These are phyloP conservation scores for Kwoniella europaea DNA, from an alignment of 768 basidiomycete species.

Conservation along the genomic window DNA sequence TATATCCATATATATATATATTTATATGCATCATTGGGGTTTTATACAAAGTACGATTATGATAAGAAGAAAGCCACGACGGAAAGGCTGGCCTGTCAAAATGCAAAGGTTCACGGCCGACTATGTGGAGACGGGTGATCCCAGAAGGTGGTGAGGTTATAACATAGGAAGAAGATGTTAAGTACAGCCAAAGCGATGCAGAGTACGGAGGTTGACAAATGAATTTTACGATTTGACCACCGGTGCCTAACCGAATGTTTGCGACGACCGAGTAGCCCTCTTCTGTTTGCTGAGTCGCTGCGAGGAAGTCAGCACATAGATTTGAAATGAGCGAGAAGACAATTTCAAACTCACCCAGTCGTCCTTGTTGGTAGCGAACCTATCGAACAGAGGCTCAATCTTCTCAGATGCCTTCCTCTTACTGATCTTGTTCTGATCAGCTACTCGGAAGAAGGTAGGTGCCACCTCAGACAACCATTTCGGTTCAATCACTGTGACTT, in stretches of 20 bases:
- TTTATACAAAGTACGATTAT: no score
- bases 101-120: no score
- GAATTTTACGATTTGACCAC: no score
- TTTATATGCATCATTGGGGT: no score
- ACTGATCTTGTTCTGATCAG: conserved; percentile 93
- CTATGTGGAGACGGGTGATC: no score
- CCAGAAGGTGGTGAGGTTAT: no score
- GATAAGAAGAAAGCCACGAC: no score
- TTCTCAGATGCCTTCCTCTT: conserved; percentile 61
- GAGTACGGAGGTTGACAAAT: neutral
- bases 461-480: conserved; percentile 99
- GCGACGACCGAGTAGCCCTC: conserved; percentile 53
- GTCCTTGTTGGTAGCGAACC: conserved; percentile 62
- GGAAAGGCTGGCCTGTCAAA: no score
- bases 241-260: conserved; percentile 44
- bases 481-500: conserved; percentile 87
- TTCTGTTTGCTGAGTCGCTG: conserved; percentile 55
- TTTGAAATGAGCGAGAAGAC: neutral
- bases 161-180: no score
- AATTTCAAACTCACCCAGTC: conserved; percentile 64
- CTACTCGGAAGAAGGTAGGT: conserved; percentile 98
- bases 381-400: conserved; percentile 94
- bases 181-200: neutral
- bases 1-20: no score
- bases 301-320: neutral